phyloP scores from a whole-genome alignment of 345 rosid genomes.

The Nephelium lappaceum region DNA sequence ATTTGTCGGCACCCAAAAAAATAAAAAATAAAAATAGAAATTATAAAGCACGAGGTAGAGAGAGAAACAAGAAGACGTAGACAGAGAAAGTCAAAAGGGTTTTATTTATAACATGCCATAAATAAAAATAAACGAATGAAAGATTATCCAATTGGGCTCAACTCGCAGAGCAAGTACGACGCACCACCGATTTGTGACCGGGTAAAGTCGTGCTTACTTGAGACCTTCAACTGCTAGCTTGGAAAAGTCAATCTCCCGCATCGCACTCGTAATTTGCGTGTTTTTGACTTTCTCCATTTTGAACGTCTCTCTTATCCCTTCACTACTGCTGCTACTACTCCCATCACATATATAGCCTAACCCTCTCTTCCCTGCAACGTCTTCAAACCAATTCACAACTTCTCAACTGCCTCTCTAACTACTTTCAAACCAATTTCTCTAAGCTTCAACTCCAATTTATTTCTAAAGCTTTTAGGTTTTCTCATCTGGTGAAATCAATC shows the following conservation, averaged over 20 bases:
- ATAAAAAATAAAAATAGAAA: neutral
- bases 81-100: slow-evolving; percentile 21
- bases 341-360: slow-evolving; percentile 29
- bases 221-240: slow-evolving; percentile 21
- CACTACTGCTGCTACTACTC: neutral
- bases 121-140: neutral
- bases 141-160: neutral
- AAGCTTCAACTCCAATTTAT: too few species aligned
- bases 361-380: slow-evolving; percentile 20
- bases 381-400: slow-evolving; percentile 48
- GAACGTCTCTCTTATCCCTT: slow-evolving; percentile 9
- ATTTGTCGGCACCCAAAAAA: slow-evolving; percentile 19
- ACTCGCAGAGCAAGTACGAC: neutral
- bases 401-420: slow-evolving; percentile 19
- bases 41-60: slow-evolving; percentile 23
- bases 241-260: slow-evolving; percentile 49
- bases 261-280: slow-evolving; percentile 44
- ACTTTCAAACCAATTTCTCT: slow-evolving; percentile 19
- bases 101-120: neutral
- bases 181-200: slow-evolving; percentile 19
- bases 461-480: neutral
- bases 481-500: slow-evolving; percentile 15
- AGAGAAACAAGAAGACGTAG: neutral
- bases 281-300: slow-evolving; percentile 51
- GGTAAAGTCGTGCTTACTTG: slow-evolving; percentile 33